Evolutionary conservation across 2,329 filamentous ascomycete genomes (phyloP).

Genomic region (Helminthosporium solani): DNA sequence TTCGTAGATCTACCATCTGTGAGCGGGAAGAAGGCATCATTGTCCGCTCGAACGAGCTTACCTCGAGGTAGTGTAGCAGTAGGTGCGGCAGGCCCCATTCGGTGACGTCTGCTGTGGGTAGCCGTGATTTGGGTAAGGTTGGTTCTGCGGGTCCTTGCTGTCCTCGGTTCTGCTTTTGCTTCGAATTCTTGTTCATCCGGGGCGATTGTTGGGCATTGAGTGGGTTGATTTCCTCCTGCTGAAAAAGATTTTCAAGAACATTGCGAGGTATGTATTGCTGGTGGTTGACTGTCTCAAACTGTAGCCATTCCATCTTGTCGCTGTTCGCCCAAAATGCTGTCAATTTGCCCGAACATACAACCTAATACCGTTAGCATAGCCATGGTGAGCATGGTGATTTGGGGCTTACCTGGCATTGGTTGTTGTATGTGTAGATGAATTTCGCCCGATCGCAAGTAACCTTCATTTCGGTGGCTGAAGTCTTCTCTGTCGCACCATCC

Average conservation of each 20-base stretch:
- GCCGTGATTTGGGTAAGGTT: constrained; percentile 46
- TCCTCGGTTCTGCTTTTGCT: constrained; percentile 47
- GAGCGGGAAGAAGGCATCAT: constrained; percentile 7
- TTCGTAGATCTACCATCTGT: constrained; percentile 57
- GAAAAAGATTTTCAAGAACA: constrained; percentile 51
- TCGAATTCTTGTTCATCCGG: constrained; percentile 55
- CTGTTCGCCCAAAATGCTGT: constrained; percentile 76
- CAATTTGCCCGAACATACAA: constrained; percentile 75
- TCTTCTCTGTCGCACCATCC: constrained; percentile 63
- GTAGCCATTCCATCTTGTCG: constrained; percentile 80
- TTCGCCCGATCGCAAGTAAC: constrained; percentile 76
- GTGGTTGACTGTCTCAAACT: constrained; percentile 74
- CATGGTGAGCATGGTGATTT: too few relatives aligned
- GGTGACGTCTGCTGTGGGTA: constrained; percentile 50
- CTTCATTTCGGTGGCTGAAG: constrained; percentile 64
- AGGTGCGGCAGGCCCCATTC: constrained; percentile 57
- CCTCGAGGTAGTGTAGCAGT: constrained; percentile 64
- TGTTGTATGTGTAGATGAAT: constrained; percentile 86
- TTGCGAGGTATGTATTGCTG: constrained; percentile 81
- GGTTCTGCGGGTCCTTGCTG: constrained; percentile 37
- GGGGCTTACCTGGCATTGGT: constrained; percentile 71
- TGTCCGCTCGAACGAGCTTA: constrained; percentile 37
- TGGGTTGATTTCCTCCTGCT: constrained; percentile 48
- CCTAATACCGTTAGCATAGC: constrained; percentile 48
- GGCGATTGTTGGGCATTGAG: constrained; percentile 58